A percentile compares a stretch with the other conserved stretches of the same genome.
These are phyloP conservation scores for Pugionium dolabratum DNA, from an alignment of 345 rosid genomes.

Conservation along the genomic window DNA sequence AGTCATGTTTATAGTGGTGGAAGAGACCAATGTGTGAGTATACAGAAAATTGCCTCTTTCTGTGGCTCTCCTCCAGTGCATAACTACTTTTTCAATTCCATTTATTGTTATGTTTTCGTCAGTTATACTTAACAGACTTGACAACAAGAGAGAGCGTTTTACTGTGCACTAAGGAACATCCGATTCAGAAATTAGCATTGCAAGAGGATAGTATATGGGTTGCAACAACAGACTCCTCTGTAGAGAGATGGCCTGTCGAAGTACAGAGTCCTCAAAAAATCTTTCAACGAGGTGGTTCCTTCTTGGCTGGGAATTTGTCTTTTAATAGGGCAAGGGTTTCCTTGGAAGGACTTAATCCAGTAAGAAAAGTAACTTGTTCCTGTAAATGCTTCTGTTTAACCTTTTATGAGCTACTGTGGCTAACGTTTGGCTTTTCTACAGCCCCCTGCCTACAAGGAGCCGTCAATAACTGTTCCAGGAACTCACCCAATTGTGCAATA, in stretches of 20 bases:
- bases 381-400: conserved; percentile 11
- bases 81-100: neutral
- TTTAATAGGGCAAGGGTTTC: conserved; percentile 97
- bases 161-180: conserved; percentile 91
- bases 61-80: conserved; percentile 21
- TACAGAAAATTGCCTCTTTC: conserved; percentile 1
- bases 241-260: conserved; percentile 92
- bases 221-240: conserved; percentile 90
- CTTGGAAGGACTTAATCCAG: conserved; percentile 88
- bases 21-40: conserved; percentile 95
- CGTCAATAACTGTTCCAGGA: conserved; percentile 73
- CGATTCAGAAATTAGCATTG: conserved; percentile 81
- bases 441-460: conserved; percentile 85
- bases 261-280: conserved; percentile 80
- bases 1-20: conserved; percentile 99
- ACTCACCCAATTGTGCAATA: conserved; percentile 90
- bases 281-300: conserved; percentile 88
- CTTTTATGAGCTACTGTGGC: conserved; percentile 42
- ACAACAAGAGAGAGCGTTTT: conserved; percentile 88
- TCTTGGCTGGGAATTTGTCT: conserved; percentile 95
- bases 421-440: conserved; percentile 40
- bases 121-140: conserved; percentile 98
- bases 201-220: conserved; percentile 93
- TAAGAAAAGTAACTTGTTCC: conserved; percentile 46
- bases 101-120: conserved; percentile 37